Conservation (phyloP, 441 rosid genomes). For the Biscutella auriculata region DNA sequence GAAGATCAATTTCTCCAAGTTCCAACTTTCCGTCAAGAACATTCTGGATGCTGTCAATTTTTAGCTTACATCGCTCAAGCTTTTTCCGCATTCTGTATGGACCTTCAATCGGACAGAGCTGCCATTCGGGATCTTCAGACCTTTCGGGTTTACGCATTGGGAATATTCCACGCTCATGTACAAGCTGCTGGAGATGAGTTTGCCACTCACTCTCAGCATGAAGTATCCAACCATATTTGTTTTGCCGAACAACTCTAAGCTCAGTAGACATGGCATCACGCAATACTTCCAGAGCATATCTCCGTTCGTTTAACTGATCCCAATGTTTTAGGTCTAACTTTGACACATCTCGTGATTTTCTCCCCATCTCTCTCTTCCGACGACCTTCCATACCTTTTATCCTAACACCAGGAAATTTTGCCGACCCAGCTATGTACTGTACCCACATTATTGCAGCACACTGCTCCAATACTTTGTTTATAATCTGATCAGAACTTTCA, state of each 20-base stretch:
- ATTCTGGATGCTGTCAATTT: slow-evolving; percentile 77
- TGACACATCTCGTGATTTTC: slow-evolving; percentile 73
- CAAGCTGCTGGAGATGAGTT: slow-evolving; percentile 95
- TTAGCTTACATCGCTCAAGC: slow-evolving; percentile 85
- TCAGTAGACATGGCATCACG: slow-evolving; percentile 99
- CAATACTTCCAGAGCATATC: slow-evolving; percentile 91
- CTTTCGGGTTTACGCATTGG: slow-evolving; percentile 58
- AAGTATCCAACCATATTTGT: slow-evolving; percentile 99
- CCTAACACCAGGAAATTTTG: slow-evolving; percentile 97
- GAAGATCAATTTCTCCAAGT: slow-evolving; percentile 52
- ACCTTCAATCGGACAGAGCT: slow-evolving; percentile 99
- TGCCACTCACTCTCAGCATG: slow-evolving; percentile 99
- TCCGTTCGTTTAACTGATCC: slow-evolving; percentile 93
- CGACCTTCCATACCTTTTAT: slow-evolving; percentile 94
- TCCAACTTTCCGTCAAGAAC: slow-evolving; percentile 74
- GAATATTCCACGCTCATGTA: slow-evolving; percentile 95
- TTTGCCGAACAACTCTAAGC: slow-evolving; percentile 98
- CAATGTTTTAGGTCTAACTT: slow-evolving; percentile 84
- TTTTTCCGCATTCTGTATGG: slow-evolving; percentile 99
- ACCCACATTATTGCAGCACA: slow-evolving; percentile 99
- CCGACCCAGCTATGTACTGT: slow-evolving; percentile 89
- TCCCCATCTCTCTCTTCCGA: slow-evolving; percentile 87
- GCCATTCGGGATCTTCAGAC: slow-evolving; percentile 85
- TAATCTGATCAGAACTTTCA: slow-evolving; percentile 62
- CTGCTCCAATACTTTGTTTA: slow-evolving; percentile 89